These are phyloP conservation scores for Xylariomycetidae sp. DNA, from an alignment of 2,329 filamentous ascomycete genomes.

Conservation along the genomic window DNA sequence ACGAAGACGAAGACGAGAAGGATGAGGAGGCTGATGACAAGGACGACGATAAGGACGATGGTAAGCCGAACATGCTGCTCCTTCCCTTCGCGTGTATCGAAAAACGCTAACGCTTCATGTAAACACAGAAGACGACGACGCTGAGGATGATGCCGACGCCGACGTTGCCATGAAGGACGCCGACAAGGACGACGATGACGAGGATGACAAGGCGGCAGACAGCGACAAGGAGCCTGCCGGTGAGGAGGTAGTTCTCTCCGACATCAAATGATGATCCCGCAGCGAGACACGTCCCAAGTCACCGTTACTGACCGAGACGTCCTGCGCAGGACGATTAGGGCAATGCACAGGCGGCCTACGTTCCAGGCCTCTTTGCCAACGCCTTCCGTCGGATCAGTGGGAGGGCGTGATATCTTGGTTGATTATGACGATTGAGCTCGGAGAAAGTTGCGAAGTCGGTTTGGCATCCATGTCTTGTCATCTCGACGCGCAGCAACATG, in stretches of 20 bases:
- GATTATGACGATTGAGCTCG: constrained; percentile 1
- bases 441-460: too few species aligned
- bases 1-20: constrained; percentile 13
- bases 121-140: too few species aligned
- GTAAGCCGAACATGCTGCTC: constrained; percentile 10
- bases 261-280: not conserved
- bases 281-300: not conserved
- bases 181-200: constrained; percentile 8
- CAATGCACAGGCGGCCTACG: constrained; percentile 11
- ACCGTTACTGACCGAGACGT: constrained; percentile 21
- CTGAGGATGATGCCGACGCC: constrained; percentile 9
- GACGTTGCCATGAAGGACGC: constrained; percentile 17
- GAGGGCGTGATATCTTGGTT: constrained; percentile 8
- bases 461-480: constrained; percentile 1
- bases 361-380: constrained; percentile 18
- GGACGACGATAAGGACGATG: constrained; percentile 15
- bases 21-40: constrained; percentile 13
- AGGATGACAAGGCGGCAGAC: constrained; percentile 10
- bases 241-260: constrained; percentile 17
- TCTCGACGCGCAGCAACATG: constrained; percentile 1
- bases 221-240: constrained; percentile 8
- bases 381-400: constrained; percentile 21
- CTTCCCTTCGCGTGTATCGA: not conserved
- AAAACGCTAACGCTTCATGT: constrained; percentile 4
- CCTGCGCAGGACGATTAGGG: constrained; percentile 26